phyloP scores from a whole-genome alignment of 2,329 filamentous ascomycete genomes.

The Fusarium miscanthi region DNA sequence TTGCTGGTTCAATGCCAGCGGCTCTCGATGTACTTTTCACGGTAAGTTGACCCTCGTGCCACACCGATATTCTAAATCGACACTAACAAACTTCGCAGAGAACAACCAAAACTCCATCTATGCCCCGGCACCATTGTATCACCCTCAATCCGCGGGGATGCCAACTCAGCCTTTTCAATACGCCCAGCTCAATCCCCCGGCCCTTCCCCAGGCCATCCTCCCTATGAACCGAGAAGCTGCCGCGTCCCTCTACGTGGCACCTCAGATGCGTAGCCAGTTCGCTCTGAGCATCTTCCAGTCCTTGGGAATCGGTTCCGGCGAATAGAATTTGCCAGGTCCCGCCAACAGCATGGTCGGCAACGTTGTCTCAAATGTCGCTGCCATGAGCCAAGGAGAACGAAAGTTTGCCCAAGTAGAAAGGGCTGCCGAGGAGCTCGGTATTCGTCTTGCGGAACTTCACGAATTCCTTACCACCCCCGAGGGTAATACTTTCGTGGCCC shows the following conservation, averaged over 20 bases:
- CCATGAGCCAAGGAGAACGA: conserved; percentile 57
- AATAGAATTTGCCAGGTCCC: conserved; percentile 44
- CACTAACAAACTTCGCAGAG: conserved; percentile 26
- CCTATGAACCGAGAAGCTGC: not conserved
- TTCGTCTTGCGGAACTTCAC: conserved; percentile 64
- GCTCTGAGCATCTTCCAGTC: conserved; percentile 26
- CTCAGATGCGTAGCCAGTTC: conserved; percentile 36
- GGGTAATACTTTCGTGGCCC: conserved; percentile 22
- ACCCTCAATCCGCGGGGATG: conserved; percentile 6
- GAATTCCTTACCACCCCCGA: conserved; percentile 51
- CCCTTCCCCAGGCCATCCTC: not conserved
- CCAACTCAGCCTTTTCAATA: conserved; percentile 1
- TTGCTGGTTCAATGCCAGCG: conserved; percentile 73
- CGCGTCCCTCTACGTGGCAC: not conserved
- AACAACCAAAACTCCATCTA: conserved; percentile 37
- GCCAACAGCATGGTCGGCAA: conserved; percentile 46
- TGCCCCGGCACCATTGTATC: conserved; percentile 4
- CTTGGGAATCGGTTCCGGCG: conserved; percentile 51
- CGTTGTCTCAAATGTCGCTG: conserved; percentile 59
- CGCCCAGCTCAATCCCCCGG: not conserved
- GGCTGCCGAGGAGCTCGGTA: conserved; percentile 64
- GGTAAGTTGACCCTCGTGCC: conserved; percentile 54
- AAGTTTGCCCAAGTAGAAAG: conserved; percentile 64
- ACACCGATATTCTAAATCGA: not conserved
- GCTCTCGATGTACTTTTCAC: conserved; percentile 69